Conservation (phyloP, 148 eudicot genomes). For the Vaccinium corymbosum region DNA sequence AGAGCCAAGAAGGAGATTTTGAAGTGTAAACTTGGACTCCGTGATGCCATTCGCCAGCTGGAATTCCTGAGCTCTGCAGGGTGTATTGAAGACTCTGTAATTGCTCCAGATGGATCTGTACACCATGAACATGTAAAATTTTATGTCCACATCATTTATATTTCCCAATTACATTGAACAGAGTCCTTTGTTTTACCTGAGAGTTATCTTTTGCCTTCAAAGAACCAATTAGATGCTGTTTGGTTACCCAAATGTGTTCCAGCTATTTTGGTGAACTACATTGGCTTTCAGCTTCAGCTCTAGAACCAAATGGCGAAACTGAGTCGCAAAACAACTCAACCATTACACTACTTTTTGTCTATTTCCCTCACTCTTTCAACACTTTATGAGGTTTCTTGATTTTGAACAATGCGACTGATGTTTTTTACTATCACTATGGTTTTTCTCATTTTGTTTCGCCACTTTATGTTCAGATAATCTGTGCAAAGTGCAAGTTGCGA, state of each 20-base stretch:
- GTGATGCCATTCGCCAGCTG: constrained; percentile 79
- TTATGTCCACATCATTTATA: not conserved
- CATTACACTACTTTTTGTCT: constrained; percentile 5
- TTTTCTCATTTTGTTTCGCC: constrained; percentile 1
- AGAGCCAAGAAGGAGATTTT: constrained; percentile 81
- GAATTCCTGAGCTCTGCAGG: constrained; percentile 85
- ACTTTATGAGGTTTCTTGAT: not conserved
- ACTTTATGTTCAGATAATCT: constrained; percentile 54
- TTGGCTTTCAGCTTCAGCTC: not conserved
- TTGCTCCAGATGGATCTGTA: constrained; percentile 91
- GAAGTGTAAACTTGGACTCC: constrained; percentile 84
- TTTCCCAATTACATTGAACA: not conserved
- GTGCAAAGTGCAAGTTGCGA: constrained; percentile 76
- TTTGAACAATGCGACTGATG: not conserved
- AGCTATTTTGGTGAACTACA: not conserved
- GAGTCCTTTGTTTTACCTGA: not conserved
- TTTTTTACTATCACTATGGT: not conserved
- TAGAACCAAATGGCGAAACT: not conserved
- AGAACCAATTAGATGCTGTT: not conserved
- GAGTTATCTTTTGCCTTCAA: not conserved
- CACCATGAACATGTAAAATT: constrained; percentile 87
- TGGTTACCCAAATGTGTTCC: not conserved
- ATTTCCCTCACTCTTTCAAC: not conserved
- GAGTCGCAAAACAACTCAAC: not conserved
- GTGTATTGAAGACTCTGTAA: constrained; percentile 57